These are phyloP conservation scores for Microthlaspi erraticum DNA, from an alignment of 345 rosid genomes.

Conservation along the genomic window DNA sequence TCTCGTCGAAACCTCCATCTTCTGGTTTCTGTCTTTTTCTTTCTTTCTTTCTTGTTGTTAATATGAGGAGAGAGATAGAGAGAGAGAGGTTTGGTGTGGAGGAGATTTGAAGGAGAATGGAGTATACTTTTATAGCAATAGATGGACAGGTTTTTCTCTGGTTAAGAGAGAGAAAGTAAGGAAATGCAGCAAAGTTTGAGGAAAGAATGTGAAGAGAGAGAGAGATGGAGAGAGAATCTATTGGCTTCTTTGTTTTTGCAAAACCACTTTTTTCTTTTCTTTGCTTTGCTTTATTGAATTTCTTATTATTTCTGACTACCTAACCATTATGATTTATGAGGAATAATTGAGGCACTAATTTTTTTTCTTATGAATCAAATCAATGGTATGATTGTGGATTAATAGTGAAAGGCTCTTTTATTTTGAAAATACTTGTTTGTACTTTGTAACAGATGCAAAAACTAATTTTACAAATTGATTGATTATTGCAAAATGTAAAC, in stretches of 20 bases:
- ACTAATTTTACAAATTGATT: too few relatives aligned
- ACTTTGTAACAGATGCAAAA: too few relatives aligned
- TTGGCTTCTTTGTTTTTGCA: constrained; percentile 44
- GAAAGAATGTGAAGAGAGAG: constrained; percentile 9
- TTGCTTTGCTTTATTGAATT: constrained; percentile 30
- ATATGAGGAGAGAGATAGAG: constrained; percentile 6
- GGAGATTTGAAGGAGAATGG: constrained; percentile 35
- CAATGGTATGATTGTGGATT: background rate
- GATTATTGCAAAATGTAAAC: too few relatives aligned
- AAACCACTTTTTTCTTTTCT: constrained; percentile 24
- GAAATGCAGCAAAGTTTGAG: constrained; percentile 41
- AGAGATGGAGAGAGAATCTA: constrained; percentile 32
- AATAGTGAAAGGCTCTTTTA: background rate
- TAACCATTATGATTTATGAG: constrained; percentile 24
- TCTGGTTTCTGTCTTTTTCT: background rate
- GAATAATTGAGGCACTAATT: constrained; percentile 34
- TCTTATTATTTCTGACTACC: constrained; percentile 23
- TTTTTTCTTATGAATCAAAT: background rate
- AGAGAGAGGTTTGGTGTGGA: constrained; percentile 37
- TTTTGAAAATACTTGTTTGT: background rate
- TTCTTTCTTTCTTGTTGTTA: background rate
- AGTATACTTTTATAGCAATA: constrained; percentile 35
- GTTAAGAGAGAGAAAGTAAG: constrained; percentile 31
- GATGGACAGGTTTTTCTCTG: constrained; percentile 34
- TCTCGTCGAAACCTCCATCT: constrained; percentile 36